These are phyloP conservation scores for Somion occarium DNA, from an alignment of 1,284 basidiomycete species.

Conservation along the genomic window DNA sequence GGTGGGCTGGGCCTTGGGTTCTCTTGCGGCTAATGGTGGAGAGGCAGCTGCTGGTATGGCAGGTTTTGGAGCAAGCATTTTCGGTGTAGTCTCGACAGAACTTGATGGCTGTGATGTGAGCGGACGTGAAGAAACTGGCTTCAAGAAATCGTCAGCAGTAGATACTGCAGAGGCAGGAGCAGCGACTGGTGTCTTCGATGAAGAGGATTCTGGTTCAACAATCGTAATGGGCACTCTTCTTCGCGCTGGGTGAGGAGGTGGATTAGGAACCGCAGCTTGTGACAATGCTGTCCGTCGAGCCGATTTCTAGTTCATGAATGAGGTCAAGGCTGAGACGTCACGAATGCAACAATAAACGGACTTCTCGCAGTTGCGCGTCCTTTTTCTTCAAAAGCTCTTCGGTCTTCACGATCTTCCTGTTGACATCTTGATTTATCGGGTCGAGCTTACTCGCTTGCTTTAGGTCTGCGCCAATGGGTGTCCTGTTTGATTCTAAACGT, in stretches of 20 bases:
- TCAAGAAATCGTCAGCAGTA: slow-evolving; percentile 24
- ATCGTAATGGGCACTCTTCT: slow-evolving; percentile 70
- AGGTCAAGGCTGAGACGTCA: background rate
- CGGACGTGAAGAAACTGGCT: slow-evolving; percentile 30
- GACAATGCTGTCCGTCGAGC: background rate
- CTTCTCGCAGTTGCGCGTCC: slow-evolving; percentile 28
- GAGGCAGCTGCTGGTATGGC: slow-evolving; percentile 57
- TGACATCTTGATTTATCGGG: slow-evolving; percentile 46
- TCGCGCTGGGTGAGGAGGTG: slow-evolving; percentile 25
- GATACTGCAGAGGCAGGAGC: background rate
- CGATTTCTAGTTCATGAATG: slow-evolving; percentile 11
- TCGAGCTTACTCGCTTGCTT: background rate
- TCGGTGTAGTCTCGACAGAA: slow-evolving; percentile 16
- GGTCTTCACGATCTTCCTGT: background rate
- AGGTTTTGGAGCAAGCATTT: slow-evolving; percentile 29
- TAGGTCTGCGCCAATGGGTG: background rate
- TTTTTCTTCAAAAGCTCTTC: slow-evolving; percentile 31
- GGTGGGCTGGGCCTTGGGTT: slow-evolving; percentile 30
- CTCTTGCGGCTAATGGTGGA: slow-evolving; percentile 24
- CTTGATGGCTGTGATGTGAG: slow-evolving; percentile 9
- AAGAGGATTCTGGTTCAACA: slow-evolving; percentile 41
- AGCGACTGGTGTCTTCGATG: slow-evolving; percentile 9
- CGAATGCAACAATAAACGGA: slow-evolving; percentile 3
- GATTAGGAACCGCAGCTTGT: slow-evolving; percentile 1
- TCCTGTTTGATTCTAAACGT: slow-evolving; percentile 21